These are phyloP conservation scores for Cutaneotrichosporon dermatis DNA, from an alignment of 1,284 basidiomycete species.

Conservation along the genomic window DNA sequence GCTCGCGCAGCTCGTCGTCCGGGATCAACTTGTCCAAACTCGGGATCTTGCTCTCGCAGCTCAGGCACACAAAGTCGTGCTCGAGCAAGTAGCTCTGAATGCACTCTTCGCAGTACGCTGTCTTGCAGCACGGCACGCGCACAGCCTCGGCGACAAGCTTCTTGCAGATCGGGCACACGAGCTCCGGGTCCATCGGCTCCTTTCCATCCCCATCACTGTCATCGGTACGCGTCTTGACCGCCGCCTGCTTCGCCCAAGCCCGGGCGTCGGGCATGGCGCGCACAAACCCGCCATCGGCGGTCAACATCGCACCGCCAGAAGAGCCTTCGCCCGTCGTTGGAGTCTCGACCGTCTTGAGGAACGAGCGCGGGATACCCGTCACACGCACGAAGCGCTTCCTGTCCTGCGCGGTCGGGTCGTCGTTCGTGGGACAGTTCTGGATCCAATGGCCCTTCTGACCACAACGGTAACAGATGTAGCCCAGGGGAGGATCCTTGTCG, in stretches of 20 bases:
- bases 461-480: constrained; percentile 99
- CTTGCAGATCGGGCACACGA: constrained; percentile 82
- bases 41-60: constrained; percentile 76
- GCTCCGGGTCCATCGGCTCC: constrained; percentile 61
- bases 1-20: constrained; percentile 72
- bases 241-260: constrained; percentile 83
- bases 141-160: constrained; percentile 84
- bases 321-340: constrained; percentile 64
- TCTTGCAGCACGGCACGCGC: constrained; percentile 84
- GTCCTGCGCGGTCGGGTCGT: constrained; percentile 89
- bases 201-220: constrained; percentile 73
- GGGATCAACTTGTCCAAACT: constrained; percentile 75
- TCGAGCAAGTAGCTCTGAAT: constrained; percentile 85
- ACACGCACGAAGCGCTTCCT: constrained; percentile 94
- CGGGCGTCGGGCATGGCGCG: constrained; percentile 89
- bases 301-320: constrained; percentile 87
- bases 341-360: constrained; percentile 92
- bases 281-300: constrained; percentile 92
- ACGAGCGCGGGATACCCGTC: constrained; percentile 94
- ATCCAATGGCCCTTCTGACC: constrained; percentile 99
- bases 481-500: constrained; percentile 59
- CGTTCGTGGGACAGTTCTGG: constrained; percentile 96
- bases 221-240: constrained; percentile 73
- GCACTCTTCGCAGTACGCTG: constrained; percentile 90
- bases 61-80: constrained; percentile 85